phyloP scores from a whole-genome alignment of 208 protist species.

The Angomonas deanei region DNA sequence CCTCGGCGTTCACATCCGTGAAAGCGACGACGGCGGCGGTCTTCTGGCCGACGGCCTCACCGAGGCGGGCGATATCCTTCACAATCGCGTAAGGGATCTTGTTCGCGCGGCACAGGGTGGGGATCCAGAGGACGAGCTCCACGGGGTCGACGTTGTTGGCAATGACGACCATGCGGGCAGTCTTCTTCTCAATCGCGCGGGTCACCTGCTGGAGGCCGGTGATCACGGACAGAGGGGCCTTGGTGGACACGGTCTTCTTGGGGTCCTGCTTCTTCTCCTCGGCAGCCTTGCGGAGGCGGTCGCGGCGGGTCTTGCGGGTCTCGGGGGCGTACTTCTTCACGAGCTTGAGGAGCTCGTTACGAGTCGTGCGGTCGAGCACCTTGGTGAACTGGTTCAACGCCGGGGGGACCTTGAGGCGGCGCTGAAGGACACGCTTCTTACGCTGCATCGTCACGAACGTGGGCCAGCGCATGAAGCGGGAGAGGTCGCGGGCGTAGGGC shows the following conservation, averaged over 20 bases:
- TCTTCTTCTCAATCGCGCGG: constrained; percentile 97
- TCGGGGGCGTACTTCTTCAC: constrained; percentile 98
- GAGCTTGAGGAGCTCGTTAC: constrained; percentile 96
- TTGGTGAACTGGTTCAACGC: constrained; percentile 90
- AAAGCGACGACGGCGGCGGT: constrained; percentile 95
- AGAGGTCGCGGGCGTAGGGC: constrained; percentile 47
- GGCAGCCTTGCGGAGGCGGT: constrained; percentile 90
- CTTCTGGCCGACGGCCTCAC: constrained; percentile 96
- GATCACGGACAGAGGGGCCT: constrained; percentile 90
- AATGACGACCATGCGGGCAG: constrained; percentile 99
- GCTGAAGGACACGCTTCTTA: constrained; percentile 95
- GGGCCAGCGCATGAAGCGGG: constrained; percentile 77
- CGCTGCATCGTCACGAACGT: constrained; percentile 98
- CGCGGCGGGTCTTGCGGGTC: constrained; percentile 92
- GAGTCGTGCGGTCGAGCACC: constrained; percentile 91
- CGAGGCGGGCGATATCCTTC: constrained; percentile 98
- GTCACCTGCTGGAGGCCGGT: constrained; percentile 99
- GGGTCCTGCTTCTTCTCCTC: constrained; percentile 90
- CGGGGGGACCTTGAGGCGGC: constrained; percentile 96
- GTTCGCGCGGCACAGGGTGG: constrained; percentile 98
- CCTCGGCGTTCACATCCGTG: constrained; percentile 93
- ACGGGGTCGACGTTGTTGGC: constrained; percentile 99
- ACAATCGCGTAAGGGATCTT: constrained; percentile 99
- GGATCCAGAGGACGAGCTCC: constrained; percentile 99
- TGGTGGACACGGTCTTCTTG: constrained; percentile 70